These are phyloP conservation scores for Nothomitra cinnamomea DNA, from an alignment of 2,329 filamentous ascomycete genomes.

Conservation along the genomic window DNA sequence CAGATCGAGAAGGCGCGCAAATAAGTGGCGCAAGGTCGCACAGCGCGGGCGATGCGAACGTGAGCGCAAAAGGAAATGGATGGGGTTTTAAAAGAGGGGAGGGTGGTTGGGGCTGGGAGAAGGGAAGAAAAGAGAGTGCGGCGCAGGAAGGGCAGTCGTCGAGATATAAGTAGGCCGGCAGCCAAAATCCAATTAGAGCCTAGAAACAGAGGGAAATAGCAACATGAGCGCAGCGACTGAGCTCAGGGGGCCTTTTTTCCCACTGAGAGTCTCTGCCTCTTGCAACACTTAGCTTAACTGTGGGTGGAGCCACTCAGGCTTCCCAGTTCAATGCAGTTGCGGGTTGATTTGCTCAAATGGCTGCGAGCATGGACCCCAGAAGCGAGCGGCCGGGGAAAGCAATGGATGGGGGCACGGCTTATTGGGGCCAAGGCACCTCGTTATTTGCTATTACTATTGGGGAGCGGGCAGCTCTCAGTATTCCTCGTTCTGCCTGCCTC, in stretches of 20 bases:
- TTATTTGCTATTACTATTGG: no score
- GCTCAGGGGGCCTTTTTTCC: not conserved
- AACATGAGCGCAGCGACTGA: not conserved
- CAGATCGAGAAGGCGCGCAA: not conserved
- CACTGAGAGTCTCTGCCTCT: not conserved
- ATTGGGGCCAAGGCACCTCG: not conserved
- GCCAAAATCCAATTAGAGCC: not conserved
- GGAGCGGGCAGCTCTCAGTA: not conserved
- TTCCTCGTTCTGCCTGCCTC: no score
- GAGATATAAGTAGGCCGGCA: not conserved
- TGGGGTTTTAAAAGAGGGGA: not conserved
- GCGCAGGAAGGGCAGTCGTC: slow-evolving; percentile 1
- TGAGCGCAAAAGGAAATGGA: not conserved
- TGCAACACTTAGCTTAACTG: not conserved
- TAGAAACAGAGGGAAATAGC: not conserved
- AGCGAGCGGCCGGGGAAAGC: slow-evolving; percentile 2
- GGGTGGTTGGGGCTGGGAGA: not conserved
- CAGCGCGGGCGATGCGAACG: not conserved
- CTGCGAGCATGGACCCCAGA: not conserved
- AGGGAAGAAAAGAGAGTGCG: not conserved
- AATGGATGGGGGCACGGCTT: not conserved
- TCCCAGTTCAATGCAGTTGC: not conserved
- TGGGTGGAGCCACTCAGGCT: not conserved
- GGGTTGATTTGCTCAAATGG: slow-evolving; percentile 1
- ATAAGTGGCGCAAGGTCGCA: slow-evolving; percentile 1